These are phyloP conservation scores for Paraphaeosphaeria minitans DNA, from an alignment of 2,329 filamentous ascomycete species.

Conservation along the genomic window DNA sequence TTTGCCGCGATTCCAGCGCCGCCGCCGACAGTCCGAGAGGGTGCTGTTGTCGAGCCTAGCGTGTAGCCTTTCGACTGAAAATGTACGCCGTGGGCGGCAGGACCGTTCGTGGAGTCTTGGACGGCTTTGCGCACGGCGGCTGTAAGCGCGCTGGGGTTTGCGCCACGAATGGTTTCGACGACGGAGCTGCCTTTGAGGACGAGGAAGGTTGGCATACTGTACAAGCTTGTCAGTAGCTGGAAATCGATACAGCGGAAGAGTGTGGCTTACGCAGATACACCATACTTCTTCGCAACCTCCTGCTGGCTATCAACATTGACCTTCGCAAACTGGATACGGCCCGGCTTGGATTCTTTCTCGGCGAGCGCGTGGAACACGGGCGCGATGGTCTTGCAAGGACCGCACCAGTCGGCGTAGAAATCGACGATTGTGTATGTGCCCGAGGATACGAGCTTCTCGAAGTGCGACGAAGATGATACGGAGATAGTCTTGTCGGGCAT, in stretches of 20 bases:
- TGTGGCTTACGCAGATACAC: slow-evolving; percentile 53
- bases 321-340: slow-evolving; percentile 58
- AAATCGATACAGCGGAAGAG: not conserved
- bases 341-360: slow-evolving; percentile 54
- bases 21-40: slow-evolving; percentile 30
- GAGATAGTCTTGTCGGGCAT: slow-evolving; percentile 42
- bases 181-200: slow-evolving; percentile 52
- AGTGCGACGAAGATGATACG: slow-evolving; percentile 42
- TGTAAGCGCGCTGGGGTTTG: slow-evolving; percentile 55
- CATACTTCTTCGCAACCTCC: slow-evolving; percentile 56
- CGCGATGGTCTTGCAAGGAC: slow-evolving; percentile 61
- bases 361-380: slow-evolving; percentile 58
- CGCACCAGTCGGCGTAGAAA: slow-evolving; percentile 63
- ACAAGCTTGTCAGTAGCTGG: not conserved
- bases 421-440: slow-evolving; percentile 54
- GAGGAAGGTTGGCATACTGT: slow-evolving; percentile 57
- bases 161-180: slow-evolving; percentile 54
- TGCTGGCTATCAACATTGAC: slow-evolving; percentile 61
- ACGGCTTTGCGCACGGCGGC: slow-evolving; percentile 53
- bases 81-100: slow-evolving; percentile 37
- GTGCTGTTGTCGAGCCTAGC: slow-evolving; percentile 42
- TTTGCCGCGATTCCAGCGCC: slow-evolving; percentile 28
- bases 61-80: slow-evolving; percentile 53
- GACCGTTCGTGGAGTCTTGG: slow-evolving; percentile 45
- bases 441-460: slow-evolving; percentile 40